Evolutionary conservation across 495 filamentous ascomycete genomes (phyloP), one percentile per base, ranked within the genome.

Genomic region (Copromyces sp.): DNA sequence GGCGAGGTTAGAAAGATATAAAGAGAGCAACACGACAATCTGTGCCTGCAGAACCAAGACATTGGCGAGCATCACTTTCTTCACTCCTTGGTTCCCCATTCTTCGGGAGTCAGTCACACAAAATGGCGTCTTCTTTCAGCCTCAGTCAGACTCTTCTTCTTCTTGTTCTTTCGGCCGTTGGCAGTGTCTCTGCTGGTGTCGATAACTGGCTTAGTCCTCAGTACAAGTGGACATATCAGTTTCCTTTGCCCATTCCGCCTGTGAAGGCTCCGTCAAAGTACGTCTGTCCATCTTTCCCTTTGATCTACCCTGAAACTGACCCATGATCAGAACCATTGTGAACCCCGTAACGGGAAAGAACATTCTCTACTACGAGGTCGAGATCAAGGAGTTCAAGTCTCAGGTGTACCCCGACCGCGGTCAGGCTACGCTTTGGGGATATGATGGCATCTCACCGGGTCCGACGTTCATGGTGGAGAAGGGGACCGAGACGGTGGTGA

Each of bases 391-490:
- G 0, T 86, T 87, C 75, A 74, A 81, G 35, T 71, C 82, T 35
- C 78, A 83, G 68, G 76, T 87, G 14, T 89, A 86, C 70, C 85
- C 84, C 0, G 80, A 80, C 71, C 82, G 86, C 9, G 80, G 80
- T 4, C 74, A 80, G 4, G 82, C 87, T 9, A 81, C 79, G 11
- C 74, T 89, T 9, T 78, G 85, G 29, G 87, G 86, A 0, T 89
- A 87, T 70, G 83, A 89, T 75, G 87, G 87, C 20, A 85, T 83
- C 4, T 81, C 82, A 20, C 87, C 87, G 2, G 87, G 87, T 3
- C 86, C 87, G 0, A 87, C 84, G 9, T 84, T 86, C 70, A 68
- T 78, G 0, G 78, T 87, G 20, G 73, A 78, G n/a, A 77, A 75
- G 40, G 86, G 85, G 8, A 78, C 80, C 0, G 85, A 86, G 75